phyloP scores from a whole-genome alignment of 1,284 basidiomycete species.

The Cutaneotrichosporon cyanovorans region DNA sequence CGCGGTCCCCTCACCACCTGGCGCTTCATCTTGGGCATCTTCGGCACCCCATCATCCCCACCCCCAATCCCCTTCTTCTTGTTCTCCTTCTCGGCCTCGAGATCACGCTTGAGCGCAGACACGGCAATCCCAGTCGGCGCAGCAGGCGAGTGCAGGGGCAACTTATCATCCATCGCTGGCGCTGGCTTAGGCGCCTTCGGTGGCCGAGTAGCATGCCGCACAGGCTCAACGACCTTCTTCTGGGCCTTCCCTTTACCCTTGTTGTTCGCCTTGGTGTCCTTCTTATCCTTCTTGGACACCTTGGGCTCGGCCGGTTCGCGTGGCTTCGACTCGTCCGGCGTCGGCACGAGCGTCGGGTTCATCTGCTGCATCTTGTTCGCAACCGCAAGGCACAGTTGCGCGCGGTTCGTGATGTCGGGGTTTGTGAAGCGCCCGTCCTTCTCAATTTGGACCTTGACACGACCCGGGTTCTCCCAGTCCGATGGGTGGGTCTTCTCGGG shows the following conservation, averaged over 20 bases:
- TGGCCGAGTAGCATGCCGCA: slow-evolving; percentile 24
- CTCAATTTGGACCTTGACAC: slow-evolving; percentile 84
- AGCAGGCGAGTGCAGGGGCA: slow-evolving; percentile 41
- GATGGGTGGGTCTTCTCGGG: slow-evolving; percentile 76
- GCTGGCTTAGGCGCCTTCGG: slow-evolving; percentile 34
- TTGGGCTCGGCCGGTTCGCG: slow-evolving; percentile 11
- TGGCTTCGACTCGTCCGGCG: slow-evolving; percentile 5
- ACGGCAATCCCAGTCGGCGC: slow-evolving; percentile 42
- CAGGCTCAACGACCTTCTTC: neutral
- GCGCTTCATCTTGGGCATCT: slow-evolving; percentile 41
- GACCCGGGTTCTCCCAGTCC: slow-evolving; percentile 93
- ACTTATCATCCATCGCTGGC: slow-evolving; percentile 40
- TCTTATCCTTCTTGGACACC: slow-evolving; percentile 11
- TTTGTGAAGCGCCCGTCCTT: slow-evolving; percentile 69
- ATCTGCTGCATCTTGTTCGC: slow-evolving; percentile 63
- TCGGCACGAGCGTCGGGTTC: slow-evolving; percentile 59
- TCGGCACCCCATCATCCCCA: slow-evolving; percentile 21
- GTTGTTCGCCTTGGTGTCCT: slow-evolving; percentile 5
- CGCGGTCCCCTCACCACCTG: slow-evolving; percentile 31
- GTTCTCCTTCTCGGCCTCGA: slow-evolving; percentile 43
- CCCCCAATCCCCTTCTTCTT: slow-evolving; percentile 37
- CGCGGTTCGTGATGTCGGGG: slow-evolving; percentile 71
- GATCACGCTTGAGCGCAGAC: slow-evolving; percentile 38
- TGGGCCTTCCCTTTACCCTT: slow-evolving; percentile 9
- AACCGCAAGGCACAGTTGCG: slow-evolving; percentile 70